Evolutionary conservation across 495 filamentous ascomycete genomes (phyloP).

Genomic region (Haplographium delicatum): DNA sequence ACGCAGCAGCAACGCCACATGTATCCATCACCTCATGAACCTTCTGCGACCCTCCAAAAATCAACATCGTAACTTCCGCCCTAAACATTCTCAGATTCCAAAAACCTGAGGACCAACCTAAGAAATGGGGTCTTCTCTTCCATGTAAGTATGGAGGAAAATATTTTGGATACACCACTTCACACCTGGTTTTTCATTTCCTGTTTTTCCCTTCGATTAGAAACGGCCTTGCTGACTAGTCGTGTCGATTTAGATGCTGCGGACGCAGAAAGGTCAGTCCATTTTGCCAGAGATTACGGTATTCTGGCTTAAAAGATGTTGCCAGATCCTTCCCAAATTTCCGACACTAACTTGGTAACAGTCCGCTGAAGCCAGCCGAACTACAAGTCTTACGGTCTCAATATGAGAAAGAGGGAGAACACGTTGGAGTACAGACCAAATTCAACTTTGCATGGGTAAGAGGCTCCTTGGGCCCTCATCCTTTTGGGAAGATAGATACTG

Average conservation of each 20-base stretch:
- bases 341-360: constrained; percentile 28
- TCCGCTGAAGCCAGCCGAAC: constrained; percentile 81
- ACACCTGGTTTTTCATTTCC: constrained; percentile 24
- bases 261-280: constrained; percentile 84
- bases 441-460: constrained; percentile 96
- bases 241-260: constrained; percentile 68
- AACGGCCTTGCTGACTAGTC: constrained; percentile 25
- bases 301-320: too few relatives aligned
- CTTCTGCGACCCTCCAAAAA: background rate
- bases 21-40: background rate
- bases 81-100: background rate
- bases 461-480: background rate
- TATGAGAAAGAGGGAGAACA: constrained; percentile 96
- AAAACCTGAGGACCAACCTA: background rate
- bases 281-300: too few relatives aligned
- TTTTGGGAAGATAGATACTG: constrained; percentile 4
- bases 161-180: constrained; percentile 20
- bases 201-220: constrained; percentile 17
- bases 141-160: constrained; percentile 51
- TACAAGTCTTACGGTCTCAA: constrained; percentile 84
- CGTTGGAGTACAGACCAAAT: constrained; percentile 96
- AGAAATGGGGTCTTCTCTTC: constrained; percentile 59
- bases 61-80: constrained; percentile 17
- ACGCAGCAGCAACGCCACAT: constrained; percentile 16
- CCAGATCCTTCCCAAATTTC: background rate